Evolutionary conservation across 106 monocot species (phyloP).

Genomic region (Phalaenopsis equestris): DNA sequence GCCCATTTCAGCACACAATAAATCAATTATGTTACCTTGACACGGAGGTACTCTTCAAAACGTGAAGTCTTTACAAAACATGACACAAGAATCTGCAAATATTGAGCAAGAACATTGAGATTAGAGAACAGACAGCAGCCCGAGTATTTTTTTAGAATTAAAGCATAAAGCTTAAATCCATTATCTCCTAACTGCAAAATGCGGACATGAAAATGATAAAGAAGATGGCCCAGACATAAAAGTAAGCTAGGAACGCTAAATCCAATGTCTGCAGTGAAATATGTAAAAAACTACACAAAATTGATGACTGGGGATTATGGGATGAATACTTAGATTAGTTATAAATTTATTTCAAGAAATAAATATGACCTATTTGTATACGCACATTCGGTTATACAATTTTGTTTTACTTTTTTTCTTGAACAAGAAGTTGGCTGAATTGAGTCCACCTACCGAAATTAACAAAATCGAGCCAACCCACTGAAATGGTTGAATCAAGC

Average conservation of each 20-base stretch:
- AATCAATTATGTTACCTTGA: conserved; percentile 48
- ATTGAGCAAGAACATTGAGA: conserved; percentile 5
- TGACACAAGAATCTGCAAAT: conserved; percentile 84
- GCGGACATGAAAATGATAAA: not conserved
- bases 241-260: not conserved
- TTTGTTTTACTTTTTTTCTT: no score
- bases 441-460: no score
- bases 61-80: conserved; percentile 96
- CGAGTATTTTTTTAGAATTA: not conserved
- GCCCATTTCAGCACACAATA: not conserved
- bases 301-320: no score
- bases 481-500: no score
- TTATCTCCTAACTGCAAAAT: not conserved
- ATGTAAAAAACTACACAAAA: no score
- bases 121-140: not conserved
- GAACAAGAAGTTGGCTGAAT: no score
- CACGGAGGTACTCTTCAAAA: conserved; percentile 91
- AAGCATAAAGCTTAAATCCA: not conserved
- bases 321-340: no score
- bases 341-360: no score
- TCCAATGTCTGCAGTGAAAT: not conserved
- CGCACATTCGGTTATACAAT: no score
- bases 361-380: no score
- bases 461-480: no score
- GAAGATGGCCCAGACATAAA: not conserved